Base-by-base conservation (phyloP, 1,139 yeast genomes). In the Diutina catenulata region DNA sequence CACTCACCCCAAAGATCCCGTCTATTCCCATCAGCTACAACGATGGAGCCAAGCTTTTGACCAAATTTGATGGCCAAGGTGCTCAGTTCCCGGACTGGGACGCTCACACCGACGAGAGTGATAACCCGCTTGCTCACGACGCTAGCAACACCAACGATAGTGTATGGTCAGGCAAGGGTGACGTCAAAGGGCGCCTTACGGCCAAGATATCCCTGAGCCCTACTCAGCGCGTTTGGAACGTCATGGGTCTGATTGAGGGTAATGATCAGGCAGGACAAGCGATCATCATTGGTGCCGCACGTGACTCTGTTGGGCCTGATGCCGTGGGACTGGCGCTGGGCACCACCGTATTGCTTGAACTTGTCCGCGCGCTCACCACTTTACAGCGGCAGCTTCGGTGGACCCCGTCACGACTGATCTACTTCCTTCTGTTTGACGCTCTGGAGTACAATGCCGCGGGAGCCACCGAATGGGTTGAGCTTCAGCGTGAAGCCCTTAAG, bases 361-460 rank as follows among this genome's bases (percentile, higher is more conserved):
- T 88, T 40, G 76, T 84, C 4, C 73, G 82, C 41, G 56, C 83
- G 0, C 72, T 91, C 42, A 75, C 87, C n/a, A 64, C 74, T 18
- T 60, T 88, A 53, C 78, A 73, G 43, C 63, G 75, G 39, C 67
- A 74, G 39, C 73, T 70, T 46, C 74, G 78, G 42, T 91, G 97
- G 97, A 63, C 68, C 35, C 97, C 98, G 0, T 56, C 88, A 21
- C 70, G 98, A 49, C 68, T 91, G 1, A 76, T 91, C 7, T 79
- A 80, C 49, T 87, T 91, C 57, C 76, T 78, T 0, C 84, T 95
- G 2, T 87, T 86, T 66, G 95, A 88, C 49, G 96, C 84, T 1
- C 66, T 82, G 0, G 78, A 80, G 43, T 87, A 81, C 50, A 88
- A 87, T 50, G 61, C 72, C 48, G 94, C 93, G 0, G 98, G 98